Evolutionary conservation across 73 alveolate species (phyloP).

Genomic region (Paramecium primaurelia): DNA sequence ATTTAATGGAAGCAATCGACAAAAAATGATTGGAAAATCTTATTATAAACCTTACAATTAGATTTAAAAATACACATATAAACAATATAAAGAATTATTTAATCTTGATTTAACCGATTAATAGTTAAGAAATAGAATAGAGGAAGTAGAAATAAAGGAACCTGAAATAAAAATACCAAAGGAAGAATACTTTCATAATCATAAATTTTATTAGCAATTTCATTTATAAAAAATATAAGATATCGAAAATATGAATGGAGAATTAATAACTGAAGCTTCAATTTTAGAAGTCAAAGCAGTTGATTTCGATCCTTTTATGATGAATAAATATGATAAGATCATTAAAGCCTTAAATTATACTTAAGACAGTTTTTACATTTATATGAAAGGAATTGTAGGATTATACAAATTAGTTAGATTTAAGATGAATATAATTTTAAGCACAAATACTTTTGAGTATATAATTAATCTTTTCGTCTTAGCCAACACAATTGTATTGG

Average conservation of each 20-base stretch:
- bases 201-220: background rate
- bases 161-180: background rate
- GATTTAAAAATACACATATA: background rate
- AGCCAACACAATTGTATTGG: slow-evolving; percentile 21
- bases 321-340: background rate
- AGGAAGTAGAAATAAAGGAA: background rate
- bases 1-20: background rate
- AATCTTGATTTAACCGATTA: background rate
- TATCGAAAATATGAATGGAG: background rate
- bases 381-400: background rate
- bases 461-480: background rate
- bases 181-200: background rate
- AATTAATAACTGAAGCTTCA: background rate
- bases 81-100: background rate
- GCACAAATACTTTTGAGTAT: background rate
- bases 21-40: background rate
- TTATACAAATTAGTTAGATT: background rate
- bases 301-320: background rate
- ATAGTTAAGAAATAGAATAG: background rate
- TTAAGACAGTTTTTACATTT: background rate
- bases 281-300: background rate
- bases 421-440: background rate
- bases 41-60: background rate
- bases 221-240: background rate
- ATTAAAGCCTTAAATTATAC: background rate